A percentile compares a stretch with the other conserved stretches of the same genome.
These are phyloP conservation scores for Monosporascus sp. DNA, from an alignment of 2,329 filamentous ascomycete genomes.

Conservation along the genomic window DNA sequence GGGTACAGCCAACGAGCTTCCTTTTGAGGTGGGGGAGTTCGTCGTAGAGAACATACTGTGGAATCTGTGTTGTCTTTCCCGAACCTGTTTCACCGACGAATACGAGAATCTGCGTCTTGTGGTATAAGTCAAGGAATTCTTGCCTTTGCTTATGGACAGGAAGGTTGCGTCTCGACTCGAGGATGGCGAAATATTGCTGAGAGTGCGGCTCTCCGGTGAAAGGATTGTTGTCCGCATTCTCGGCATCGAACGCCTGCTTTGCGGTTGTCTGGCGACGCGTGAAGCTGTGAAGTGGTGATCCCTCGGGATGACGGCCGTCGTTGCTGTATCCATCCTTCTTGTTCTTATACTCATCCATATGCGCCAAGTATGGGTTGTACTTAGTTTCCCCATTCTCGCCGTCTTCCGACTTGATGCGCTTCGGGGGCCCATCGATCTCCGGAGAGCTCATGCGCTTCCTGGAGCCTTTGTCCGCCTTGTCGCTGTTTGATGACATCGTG, in stretches of 20 bases:
- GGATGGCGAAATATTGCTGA: constrained; percentile 81
- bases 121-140: constrained; percentile 91
- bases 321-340: constrained; percentile 30
- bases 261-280: constrained; percentile 77
- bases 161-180: constrained; percentile 76
- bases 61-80: constrained; percentile 98
- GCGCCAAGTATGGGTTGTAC: constrained; percentile 84
- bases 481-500: constrained; percentile 2
- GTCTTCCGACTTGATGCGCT: constrained; percentile 22
- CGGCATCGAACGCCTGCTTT: constrained; percentile 63
- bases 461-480: constrained; percentile 14
- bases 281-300: constrained; percentile 57
- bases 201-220: constrained; percentile 78
- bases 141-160: constrained; percentile 90
- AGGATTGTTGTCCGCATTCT: constrained; percentile 77
- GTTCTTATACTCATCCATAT: constrained; percentile 62
- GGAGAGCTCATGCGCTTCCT: constrained; percentile 23
- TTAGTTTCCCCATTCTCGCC: constrained; percentile 26
- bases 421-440: constrained; percentile 14
- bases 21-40: constrained; percentile 80
- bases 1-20: constrained; percentile 95
- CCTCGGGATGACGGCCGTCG: constrained; percentile 17
- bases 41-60: constrained; percentile 96
- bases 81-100: constrained; percentile 99
- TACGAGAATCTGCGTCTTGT: constrained; percentile 90